phyloP scores from a whole-genome alignment of 176 grass and related monocot species.

The Aegilops speltoides region DNA sequence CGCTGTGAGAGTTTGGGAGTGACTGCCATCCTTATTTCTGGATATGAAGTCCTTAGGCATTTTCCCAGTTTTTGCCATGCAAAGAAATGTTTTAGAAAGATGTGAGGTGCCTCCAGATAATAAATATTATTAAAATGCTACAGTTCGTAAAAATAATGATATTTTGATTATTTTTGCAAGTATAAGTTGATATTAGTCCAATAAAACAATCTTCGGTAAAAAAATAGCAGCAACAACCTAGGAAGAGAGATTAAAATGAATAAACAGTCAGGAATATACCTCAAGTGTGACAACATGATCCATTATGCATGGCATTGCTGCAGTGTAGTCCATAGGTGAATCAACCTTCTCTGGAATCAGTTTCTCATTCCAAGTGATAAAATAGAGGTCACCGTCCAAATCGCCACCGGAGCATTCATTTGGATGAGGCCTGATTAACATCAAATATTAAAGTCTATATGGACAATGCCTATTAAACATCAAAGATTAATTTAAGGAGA shows the following conservation, averaged over 20 bases:
- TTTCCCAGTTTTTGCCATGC: too few species aligned
- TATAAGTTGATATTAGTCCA: neutral
- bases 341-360: constrained; percentile 76
- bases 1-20: too few species aligned
- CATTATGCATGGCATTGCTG: constrained; percentile 57
- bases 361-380: constrained; percentile 81
- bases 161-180: neutral
- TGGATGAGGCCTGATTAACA: constrained; percentile 77
- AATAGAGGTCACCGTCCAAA: constrained; percentile 92
- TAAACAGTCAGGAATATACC: constrained; percentile 39
- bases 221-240: neutral
- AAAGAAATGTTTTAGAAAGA: too few species aligned
- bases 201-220: neutral
- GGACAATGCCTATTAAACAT: neutral
- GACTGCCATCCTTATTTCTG: too few species aligned
- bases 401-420: constrained; percentile 94
- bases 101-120: too few species aligned
- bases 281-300: constrained; percentile 92
- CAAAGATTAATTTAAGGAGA: constrained; percentile 3
- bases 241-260: neutral
- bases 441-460: constrained; percentile 18
- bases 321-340: constrained; percentile 90
- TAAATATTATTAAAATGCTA: neutral
- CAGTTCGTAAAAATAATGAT: neutral
- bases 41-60: neutral